Percentiles rank a stretch among this genome's conserved stretches.
Evolutionary conservation across 2,329 filamentous ascomycete genomes (phyloP).

Genomic region (Xylariomycetidae sp.): DNA sequence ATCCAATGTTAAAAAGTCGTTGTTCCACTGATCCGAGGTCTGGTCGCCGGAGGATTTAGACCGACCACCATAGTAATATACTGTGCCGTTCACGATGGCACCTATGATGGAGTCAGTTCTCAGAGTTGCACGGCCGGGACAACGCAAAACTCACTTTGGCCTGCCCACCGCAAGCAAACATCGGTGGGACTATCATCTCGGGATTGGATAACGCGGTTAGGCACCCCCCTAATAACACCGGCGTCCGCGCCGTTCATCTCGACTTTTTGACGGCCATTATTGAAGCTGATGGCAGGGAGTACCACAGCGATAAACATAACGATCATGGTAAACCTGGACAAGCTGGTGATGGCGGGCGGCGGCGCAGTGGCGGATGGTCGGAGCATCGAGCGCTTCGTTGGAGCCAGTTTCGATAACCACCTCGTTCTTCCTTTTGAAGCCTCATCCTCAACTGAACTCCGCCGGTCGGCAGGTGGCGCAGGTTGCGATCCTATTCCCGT

Average conservation of each 20-base stretch:
- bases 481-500: conserved; percentile 21
- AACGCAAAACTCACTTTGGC: conserved; percentile 44
- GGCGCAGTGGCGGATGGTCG: conserved; percentile 38
- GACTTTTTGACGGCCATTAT: conserved; percentile 32
- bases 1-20: conserved; percentile 67
- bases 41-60: conserved; percentile 53
- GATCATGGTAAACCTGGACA: conserved; percentile 41
- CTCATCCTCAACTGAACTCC: conserved; percentile 16
- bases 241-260: conserved; percentile 41
- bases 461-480: conserved; percentile 22
- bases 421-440: conserved; percentile 14
- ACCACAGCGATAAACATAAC: conserved; percentile 45
- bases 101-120: conserved; percentile 32
- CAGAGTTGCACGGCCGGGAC: neutral
- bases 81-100: conserved; percentile 65
- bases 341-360: conserved; percentile 32
- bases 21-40: conserved; percentile 63
- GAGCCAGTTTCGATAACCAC: conserved; percentile 40
- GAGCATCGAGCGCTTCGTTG: conserved; percentile 34
- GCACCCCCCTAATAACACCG: conserved; percentile 32
- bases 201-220: conserved; percentile 25
- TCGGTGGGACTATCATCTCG: conserved; percentile 45
- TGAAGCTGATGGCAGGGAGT: conserved; percentile 40
- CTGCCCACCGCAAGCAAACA: conserved; percentile 60
- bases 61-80: conserved; percentile 72